Evolutionary conservation across 192 early-diverging fungal genomes (phyloP).

Genomic region (Coemansia sp.): DNA sequence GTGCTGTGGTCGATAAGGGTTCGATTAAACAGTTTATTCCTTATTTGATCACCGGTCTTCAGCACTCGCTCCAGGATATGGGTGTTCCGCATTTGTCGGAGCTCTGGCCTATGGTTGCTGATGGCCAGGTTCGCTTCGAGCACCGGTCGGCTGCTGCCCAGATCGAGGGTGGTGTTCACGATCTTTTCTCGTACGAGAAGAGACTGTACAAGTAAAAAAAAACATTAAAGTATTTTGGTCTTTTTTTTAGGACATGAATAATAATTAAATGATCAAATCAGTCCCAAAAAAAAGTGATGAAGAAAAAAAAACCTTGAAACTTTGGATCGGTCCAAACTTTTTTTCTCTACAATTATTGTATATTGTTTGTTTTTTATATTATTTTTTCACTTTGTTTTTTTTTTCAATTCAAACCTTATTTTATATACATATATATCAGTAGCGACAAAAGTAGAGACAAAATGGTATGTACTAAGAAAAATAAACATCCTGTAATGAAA

Average conservation of each 20-base stretch:
- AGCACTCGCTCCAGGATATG: conserved; percentile 98
- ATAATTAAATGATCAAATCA: background rate
- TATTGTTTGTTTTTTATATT: no score
- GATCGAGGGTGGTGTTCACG: conserved; percentile 96
- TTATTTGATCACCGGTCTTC: conserved; percentile 90
- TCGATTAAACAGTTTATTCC: conserved; percentile 90
- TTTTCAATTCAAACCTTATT: background rate
- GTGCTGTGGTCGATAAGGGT: conserved; percentile 97
- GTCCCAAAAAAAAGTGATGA: background rate
- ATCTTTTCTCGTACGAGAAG: conserved; percentile 83
- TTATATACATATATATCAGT: conserved; percentile 1
- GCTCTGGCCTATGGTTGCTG: conserved; percentile 67
- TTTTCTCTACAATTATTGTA: no score
- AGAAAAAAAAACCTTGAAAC: background rate
- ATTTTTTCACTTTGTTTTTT: no score
- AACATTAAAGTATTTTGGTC: background rate
- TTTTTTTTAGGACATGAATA: no score
- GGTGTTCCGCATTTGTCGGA: conserved; percentile 68
- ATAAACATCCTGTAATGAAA: no score
- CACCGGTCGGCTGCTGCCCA: conserved; percentile 92
- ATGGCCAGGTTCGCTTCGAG: conserved; percentile 87
- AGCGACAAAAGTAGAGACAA: no score
- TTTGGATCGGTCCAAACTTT: background rate
- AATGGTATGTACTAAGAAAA: no score
- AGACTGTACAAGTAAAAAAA: conserved; percentile 58